Evolutionary conservation across 305 asterid species (phyloP).

Genomic region (Fraxinus dipetala): DNA sequence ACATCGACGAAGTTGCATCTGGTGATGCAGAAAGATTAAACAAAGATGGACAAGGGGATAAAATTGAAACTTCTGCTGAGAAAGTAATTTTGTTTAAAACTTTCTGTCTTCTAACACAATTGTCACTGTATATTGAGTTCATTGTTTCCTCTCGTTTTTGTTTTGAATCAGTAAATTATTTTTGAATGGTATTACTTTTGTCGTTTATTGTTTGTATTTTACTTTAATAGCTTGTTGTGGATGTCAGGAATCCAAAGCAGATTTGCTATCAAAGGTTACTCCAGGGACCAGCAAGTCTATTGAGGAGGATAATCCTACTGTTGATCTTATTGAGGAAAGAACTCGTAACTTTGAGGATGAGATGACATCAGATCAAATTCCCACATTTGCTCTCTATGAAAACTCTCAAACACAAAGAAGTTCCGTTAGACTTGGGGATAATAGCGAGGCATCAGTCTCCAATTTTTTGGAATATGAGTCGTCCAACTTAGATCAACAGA

Average conservation of each 20-base stretch:
- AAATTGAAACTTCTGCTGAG: conserved; percentile 50
- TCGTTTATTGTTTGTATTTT: conserved; percentile 1
- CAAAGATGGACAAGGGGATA: conserved; percentile 46
- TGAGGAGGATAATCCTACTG: conserved; percentile 43
- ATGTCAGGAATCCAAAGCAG: conserved; percentile 52
- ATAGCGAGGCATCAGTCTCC: conserved; percentile 41
- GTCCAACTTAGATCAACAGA: conserved; percentile 38
- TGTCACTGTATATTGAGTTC: conserved; percentile 13
- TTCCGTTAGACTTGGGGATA: conserved; percentile 38
- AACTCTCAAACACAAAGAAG: conserved; percentile 40
- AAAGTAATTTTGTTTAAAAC: conserved; percentile 39
- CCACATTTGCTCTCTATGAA: conserved; percentile 67
- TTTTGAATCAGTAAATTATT: neutral
- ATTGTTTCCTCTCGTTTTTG: conserved; percentile 14
- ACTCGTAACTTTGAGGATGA: conserved; percentile 47
- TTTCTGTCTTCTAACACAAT: conserved; percentile 19
- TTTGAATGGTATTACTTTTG: neutral
- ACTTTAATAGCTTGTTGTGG: conserved; percentile 27
- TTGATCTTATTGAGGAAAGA: conserved; percentile 42
- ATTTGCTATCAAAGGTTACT: conserved; percentile 42
- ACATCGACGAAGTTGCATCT: conserved; percentile 73
- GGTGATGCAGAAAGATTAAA: conserved; percentile 42
- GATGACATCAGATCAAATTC: conserved; percentile 60
- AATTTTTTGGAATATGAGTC: conserved; percentile 35
- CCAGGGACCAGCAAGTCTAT: conserved; percentile 39